Conservation (phyloP, 345 rosid species). For the Euphorbia peplus region DNA sequence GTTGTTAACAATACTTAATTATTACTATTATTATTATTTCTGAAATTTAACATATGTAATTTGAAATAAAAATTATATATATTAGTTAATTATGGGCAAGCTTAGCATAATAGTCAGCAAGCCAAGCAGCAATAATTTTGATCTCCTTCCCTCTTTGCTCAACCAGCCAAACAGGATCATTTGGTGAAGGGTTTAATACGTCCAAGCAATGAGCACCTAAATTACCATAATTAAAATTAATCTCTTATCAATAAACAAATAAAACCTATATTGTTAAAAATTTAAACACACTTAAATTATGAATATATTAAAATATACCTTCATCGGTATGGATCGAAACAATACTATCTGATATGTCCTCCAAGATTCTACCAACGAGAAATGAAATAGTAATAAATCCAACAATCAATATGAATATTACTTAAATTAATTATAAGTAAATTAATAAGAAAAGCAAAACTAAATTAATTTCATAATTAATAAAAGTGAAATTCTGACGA, state of each 20-base stretch:
- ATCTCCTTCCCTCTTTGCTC: not conserved
- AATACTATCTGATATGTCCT: slow-evolving; percentile 4
- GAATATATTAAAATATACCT: not conserved
- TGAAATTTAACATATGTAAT: no score
- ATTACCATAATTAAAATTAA: not conserved
- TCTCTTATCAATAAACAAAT: no score
- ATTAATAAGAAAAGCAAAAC: no score
- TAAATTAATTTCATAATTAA: no score
- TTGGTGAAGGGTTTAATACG: not conserved
- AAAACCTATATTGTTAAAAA: no score
- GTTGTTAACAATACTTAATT: no score
- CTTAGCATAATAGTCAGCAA: not conserved
- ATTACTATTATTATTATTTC: no score
- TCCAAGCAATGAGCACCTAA: slow-evolving; percentile 11
- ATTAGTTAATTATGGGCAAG: not conserved
- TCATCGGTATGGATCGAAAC: not conserved
- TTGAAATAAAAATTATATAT: no score
- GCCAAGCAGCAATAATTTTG: not conserved
- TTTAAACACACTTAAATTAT: no score
- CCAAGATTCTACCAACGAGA: not conserved
- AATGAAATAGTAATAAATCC: not conserved
- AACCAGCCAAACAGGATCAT: not conserved
- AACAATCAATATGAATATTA: not conserved
- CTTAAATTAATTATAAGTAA: no score
- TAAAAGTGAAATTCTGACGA: no score